Evolutionary conservation across 2,329 filamentous ascomycete species (phyloP), one percentile per base, ranked within the genome.

Genomic region (Penicillium janthinellum): DNA sequence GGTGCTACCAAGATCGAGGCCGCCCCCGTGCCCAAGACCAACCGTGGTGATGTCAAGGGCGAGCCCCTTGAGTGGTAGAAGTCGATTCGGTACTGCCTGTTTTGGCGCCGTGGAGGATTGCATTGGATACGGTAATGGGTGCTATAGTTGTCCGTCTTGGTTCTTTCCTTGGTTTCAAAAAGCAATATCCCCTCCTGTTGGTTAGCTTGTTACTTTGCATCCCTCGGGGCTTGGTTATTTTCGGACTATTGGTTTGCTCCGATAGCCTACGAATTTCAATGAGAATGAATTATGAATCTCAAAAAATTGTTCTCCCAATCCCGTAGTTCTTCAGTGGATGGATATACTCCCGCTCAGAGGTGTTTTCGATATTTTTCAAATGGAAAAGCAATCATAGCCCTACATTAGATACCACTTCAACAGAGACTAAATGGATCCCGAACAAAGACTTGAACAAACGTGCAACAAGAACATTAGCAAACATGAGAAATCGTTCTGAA

Each of bases 1-100:
- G 83, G 71, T 25, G 63, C 86, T 1, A 85, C 87, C 10, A 87
- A 85, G 81, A 79, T 89, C 20, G 81, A 86, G 70, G 86, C 87
- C 11, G 84, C 80, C 11, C 87, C 91, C 5, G 88, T 96, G 42
- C 91, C 93, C 41, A 94, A 88, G 81, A 96, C 93, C 63, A 97
- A 96, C 79, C 82, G 91, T 15, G 93, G 93, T 0, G 89, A 96
- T 77, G 86, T 88, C 70, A 87, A 92, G 75, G 88, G 83, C 66
- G 92, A 96, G 79, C 93, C 93, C 49, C 81, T 96, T 67, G 92
- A 96, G 73, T 97, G 93, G 92, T 96, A 83, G 78, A 66, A 37
- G 56, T 63, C 58, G 35, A 56, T 20, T 31, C 54, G 51, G 39
- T 59, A 51, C 22, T 64, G 28, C 12, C 47, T 56, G 6, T 20